A percentile compares a stretch with the other conserved stretches of the same genome.
Conservation (phyloP, 352 stramenopile genomes). For the Globisporangium takayamanum region DNA sequence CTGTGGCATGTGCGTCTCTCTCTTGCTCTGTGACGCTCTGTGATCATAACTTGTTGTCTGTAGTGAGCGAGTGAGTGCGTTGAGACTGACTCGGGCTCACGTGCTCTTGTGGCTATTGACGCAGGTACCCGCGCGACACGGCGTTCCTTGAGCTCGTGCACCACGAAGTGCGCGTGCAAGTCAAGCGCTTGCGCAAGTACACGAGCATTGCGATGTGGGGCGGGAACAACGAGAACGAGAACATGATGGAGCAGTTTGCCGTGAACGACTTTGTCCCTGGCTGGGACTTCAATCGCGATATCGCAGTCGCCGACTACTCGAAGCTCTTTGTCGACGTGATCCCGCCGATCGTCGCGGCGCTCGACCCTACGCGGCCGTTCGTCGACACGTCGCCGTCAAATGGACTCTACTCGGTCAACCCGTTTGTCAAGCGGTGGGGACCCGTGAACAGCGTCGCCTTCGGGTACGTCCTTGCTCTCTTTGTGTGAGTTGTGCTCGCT, state of each 20-base stretch:
- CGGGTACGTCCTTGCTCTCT: constrained; percentile 24
- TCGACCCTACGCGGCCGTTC: constrained; percentile 60
- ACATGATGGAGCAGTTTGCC: constrained; percentile 81
- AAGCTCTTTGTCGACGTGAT: constrained; percentile 79
- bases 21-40: neutral
- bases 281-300: constrained; percentile 61
- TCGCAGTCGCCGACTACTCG: constrained; percentile 72
- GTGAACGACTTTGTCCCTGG: constrained; percentile 46
- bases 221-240: constrained; percentile 89
- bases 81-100: neutral
- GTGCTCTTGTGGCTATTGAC: neutral
- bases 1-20: constrained; percentile 62
- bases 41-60: neutral
- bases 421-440: constrained; percentile 83
- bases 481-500: neutral
- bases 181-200: constrained; percentile 59
- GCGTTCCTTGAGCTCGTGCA: constrained; percentile 51
- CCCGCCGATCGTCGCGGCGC: constrained; percentile 33
- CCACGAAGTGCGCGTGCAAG: constrained; percentile 58
- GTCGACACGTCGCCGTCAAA: constrained; percentile 87
- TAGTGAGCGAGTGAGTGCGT: neutral
- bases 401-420: constrained; percentile 60
- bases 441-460: constrained; percentile 45
- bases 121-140: constrained; percentile 46
- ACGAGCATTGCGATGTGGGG: constrained; percentile 86